Conservation (phyloP, 2,329 filamentous ascomycete genomes). For the Beauveria australis region DNA sequence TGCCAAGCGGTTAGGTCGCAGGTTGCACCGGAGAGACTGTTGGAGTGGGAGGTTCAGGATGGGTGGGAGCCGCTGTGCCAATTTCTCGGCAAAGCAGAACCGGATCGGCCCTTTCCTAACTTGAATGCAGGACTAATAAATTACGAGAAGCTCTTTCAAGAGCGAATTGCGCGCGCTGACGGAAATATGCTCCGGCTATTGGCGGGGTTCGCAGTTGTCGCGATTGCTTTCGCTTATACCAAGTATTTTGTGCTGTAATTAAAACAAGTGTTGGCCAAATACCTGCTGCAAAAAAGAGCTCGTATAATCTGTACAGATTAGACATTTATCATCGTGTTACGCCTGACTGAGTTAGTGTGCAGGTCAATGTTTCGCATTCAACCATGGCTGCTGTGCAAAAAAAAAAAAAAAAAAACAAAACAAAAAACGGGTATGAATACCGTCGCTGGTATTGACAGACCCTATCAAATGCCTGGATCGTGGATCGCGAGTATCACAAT, state of each 20-base stretch:
- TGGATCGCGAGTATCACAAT: background rate
- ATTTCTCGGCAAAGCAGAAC: slow-evolving; percentile 29
- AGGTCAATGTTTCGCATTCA: no score
- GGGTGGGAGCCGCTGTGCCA: slow-evolving; percentile 34
- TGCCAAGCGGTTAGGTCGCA: background rate
- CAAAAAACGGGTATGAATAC: no score
- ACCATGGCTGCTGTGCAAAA: no score
- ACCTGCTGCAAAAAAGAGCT: no score
- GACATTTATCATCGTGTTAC: no score
- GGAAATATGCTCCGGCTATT: background rate
- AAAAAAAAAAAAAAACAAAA: no score
- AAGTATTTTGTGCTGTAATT: background rate
- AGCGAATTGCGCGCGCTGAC: background rate
- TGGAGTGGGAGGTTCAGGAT: slow-evolving; percentile 30
- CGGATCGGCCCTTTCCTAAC: slow-evolving; percentile 24
- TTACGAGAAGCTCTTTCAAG: background rate
- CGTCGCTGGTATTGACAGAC: background rate
- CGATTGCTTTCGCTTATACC: background rate
- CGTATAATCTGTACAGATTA: no score
- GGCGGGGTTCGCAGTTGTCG: background rate
- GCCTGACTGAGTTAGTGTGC: no score
- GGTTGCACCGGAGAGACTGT: slow-evolving; percentile 21
- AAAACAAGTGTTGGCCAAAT: no score
- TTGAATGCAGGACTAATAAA: background rate
- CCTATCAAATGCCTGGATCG: slow-evolving; percentile 2